Evolutionary conservation across 2,329 filamentous ascomycete genomes (phyloP).

Genomic region (Penicillium rolfsii): DNA sequence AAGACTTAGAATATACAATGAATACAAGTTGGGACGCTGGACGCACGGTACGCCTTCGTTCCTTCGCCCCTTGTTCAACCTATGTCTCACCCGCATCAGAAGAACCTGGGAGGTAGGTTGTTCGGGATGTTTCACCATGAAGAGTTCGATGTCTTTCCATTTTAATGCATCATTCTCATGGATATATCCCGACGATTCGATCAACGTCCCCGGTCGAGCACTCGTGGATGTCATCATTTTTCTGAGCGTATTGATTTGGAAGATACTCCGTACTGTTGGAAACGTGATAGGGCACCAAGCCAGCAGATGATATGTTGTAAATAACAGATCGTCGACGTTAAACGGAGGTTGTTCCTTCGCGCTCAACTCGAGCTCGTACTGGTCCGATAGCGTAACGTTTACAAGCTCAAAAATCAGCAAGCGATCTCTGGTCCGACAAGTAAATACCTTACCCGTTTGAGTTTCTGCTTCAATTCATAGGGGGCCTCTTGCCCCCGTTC

Average conservation of each 20-base stretch:
- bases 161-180: slow-evolving; percentile 24
- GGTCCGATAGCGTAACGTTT: slow-evolving; percentile 1
- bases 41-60: slow-evolving; percentile 26
- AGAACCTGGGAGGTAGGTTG: slow-evolving; percentile 23
- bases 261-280: slow-evolving; percentile 14
- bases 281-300: slow-evolving; percentile 18
- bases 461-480: no score
- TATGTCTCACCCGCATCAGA: slow-evolving; percentile 25
- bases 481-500: no score
- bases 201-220: slow-evolving; percentile 23
- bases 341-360: slow-evolving; percentile 3
- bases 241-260: slow-evolving; percentile 23
- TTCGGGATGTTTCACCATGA: slow-evolving; percentile 29
- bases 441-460: no score
- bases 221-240: slow-evolving; percentile 29
- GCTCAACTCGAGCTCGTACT: slow-evolving; percentile 10
- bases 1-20: not conserved
- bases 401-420: slow-evolving; percentile 4
- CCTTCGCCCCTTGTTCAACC: slow-evolving; percentile 27
- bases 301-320: slow-evolving; percentile 23
- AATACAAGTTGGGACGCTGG: not conserved
- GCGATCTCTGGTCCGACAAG: no score
- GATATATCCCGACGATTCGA: slow-evolving; percentile 24
- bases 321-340: slow-evolving; percentile 25
- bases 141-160: slow-evolving; percentile 32